phyloP scores from a whole-genome alignment of 2,329 filamentous ascomycete species.

The Ceratocystis cacaofunesta region DNA sequence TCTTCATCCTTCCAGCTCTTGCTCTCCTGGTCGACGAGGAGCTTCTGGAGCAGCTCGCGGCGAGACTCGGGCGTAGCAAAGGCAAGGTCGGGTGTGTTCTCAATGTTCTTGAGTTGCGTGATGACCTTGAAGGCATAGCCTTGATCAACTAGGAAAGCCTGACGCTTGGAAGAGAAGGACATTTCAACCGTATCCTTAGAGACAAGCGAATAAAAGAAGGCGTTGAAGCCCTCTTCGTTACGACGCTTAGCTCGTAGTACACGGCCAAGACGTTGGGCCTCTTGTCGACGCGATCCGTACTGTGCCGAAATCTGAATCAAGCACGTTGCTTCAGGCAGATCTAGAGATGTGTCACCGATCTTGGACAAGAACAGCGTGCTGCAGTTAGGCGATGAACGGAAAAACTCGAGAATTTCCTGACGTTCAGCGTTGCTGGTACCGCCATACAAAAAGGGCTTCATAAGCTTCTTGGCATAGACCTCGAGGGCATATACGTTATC shows the following conservation, averaged over 20 bases:
- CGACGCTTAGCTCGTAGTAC: slow-evolving; percentile 89
- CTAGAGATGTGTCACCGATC: slow-evolving; percentile 95
- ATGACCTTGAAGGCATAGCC: slow-evolving; percentile 99
- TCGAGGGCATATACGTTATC: slow-evolving; percentile 92
- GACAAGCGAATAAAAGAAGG: slow-evolving; percentile 95
- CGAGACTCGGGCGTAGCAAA: slow-evolving; percentile 69
- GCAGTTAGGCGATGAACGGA: slow-evolving; percentile 78
- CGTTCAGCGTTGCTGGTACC: slow-evolving; percentile 76
- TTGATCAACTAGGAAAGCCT: slow-evolving; percentile 94
- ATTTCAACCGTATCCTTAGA: slow-evolving; percentile 97
- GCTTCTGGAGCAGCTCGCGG: slow-evolving; percentile 73
- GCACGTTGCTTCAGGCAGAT: slow-evolving; percentile 89
- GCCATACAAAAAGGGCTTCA: slow-evolving; percentile 83
- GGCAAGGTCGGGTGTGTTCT: slow-evolving; percentile 63
- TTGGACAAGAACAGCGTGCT: slow-evolving; percentile 94
- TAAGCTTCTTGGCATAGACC: slow-evolving; percentile 67
- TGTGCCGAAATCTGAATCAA: slow-evolving; percentile 96
- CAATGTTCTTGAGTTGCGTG: slow-evolving; percentile 82
- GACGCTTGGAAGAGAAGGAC: slow-evolving; percentile 91
- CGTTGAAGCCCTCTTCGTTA: slow-evolving; percentile 97
- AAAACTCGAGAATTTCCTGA: slow-evolving; percentile 77
- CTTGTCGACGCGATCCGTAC: slow-evolving; percentile 90
- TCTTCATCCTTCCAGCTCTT: slow-evolving; percentile 18
- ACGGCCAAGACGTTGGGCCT: slow-evolving; percentile 82
- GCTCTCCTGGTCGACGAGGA: slow-evolving; percentile 68